Percentiles rank a stretch among this genome's conserved stretches.
Conservation (phyloP, 495 filamentous ascomycete genomes). For the Poronia punctata region DNA sequence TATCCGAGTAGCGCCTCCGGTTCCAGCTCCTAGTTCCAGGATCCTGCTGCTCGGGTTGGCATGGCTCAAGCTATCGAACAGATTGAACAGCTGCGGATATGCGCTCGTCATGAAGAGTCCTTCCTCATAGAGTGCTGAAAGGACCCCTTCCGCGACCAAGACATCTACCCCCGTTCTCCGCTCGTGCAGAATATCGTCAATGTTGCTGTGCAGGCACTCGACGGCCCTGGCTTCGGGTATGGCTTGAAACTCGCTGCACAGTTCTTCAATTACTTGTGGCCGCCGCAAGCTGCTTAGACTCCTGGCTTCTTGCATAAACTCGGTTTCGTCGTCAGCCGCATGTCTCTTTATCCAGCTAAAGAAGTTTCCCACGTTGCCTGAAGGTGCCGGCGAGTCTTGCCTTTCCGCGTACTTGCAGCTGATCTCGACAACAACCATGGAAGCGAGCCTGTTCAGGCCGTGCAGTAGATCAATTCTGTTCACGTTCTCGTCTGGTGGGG, state of each 20-base stretch:
- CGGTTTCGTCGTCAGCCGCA: neutral
- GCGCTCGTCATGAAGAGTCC: conserved; percentile 18
- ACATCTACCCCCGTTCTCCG: conserved; percentile 34
- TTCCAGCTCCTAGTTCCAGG: conserved; percentile 33
- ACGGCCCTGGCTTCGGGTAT: neutral
- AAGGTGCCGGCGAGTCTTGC: neutral
- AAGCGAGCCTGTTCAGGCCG: neutral
- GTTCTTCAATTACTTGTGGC: neutral
- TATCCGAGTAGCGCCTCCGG: conserved; percentile 29
- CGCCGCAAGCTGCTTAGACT: neutral
- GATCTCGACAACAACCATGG: conserved; percentile 1
- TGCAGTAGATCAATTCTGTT: neutral
- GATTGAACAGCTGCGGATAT: conserved; percentile 14
- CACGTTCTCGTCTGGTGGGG: conserved; percentile 8
- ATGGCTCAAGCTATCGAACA: conserved; percentile 19
- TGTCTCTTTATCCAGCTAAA: conserved; percentile 8
- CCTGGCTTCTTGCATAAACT: conserved; percentile 1
- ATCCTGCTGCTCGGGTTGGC: conserved; percentile 32
- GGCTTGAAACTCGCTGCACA: neutral
- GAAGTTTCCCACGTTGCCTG: conserved; percentile 4
- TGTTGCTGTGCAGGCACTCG: conserved; percentile 16
- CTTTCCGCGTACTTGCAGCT: neutral
- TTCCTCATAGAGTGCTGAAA: conserved; percentile 30
- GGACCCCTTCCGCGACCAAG: conserved; percentile 27
- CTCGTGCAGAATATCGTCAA: conserved; percentile 28